Percentiles rank a stretch among this genome's conserved stretches.
Evolutionary conservation across 2,329 filamentous ascomycete genomes (phyloP).

Genomic region (Pleochaeta shiraiana): DNA sequence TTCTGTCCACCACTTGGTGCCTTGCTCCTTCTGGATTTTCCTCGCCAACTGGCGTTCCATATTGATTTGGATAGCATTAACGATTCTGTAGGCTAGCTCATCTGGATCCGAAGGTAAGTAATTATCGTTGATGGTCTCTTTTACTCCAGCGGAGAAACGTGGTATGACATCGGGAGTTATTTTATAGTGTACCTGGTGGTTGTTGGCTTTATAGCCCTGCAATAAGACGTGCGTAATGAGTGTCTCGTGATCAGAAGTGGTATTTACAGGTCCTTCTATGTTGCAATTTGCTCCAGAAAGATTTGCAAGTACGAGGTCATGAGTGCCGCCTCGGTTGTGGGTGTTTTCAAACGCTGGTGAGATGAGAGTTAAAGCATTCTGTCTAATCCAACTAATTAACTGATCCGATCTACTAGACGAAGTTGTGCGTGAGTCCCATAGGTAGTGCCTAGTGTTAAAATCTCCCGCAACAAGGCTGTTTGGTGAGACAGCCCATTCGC

Average conservation of each 20-base stretch:
- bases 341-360: background rate
- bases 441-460: background rate
- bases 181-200: background rate
- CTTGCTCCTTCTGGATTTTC: background rate
- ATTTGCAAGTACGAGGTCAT: background rate
- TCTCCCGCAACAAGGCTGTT: background rate
- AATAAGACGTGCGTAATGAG: background rate
- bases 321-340: background rate
- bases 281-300: background rate
- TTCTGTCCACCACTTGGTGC: background rate
- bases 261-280: background rate
- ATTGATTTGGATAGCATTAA: background rate
- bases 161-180: background rate
- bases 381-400: background rate
- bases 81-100: background rate
- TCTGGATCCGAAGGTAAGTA: background rate
- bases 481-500: background rate
- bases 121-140: background rate
- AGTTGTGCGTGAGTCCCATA: no score
- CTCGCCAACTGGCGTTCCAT: background rate
- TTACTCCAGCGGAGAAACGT: background rate
- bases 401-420: background rate
- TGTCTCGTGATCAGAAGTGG: background rate
- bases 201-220: background rate
- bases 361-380: background rate